Percentiles rank a stretch among this genome's conserved stretches.
Conservation (phyloP, 305 asterid genomes). For the Rubia occidens region DNA sequence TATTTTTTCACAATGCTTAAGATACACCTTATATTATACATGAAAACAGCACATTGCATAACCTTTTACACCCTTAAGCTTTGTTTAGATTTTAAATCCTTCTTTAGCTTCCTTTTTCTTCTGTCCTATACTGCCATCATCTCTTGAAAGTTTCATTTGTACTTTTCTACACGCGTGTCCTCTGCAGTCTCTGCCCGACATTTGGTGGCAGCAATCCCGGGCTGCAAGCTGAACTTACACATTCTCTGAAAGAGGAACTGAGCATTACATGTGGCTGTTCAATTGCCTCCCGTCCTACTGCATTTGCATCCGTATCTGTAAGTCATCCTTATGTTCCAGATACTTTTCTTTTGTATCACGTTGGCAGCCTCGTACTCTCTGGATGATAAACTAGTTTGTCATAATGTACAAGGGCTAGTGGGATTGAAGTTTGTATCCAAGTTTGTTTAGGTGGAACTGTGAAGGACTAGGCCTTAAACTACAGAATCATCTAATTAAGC, state of each 20-base stretch:
- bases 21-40: not conserved
- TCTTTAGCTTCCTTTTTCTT: not conserved
- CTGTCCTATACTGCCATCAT: not conserved
- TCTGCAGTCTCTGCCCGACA: conserved; percentile 65
- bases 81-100: not conserved
- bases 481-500: not conserved
- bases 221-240: conserved; percentile 67
- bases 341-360: not conserved
- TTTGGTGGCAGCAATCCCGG: conserved; percentile 93
- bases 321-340: conserved; percentile 18
- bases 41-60: not conserved
- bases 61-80: not conserved
- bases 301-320: conserved; percentile 85
- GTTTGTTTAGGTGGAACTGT: not conserved
- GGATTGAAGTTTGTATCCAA: conserved; percentile 5
- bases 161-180: not conserved
- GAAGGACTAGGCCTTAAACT: not conserved
- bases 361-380: not conserved
- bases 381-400: not conserved
- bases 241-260: conserved; percentile 69
- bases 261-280: conserved; percentile 79
- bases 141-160: not conserved
- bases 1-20: not conserved
- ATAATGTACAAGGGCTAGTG: not conserved
- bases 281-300: conserved; percentile 55